Conservation (phyloP, 805 yeast genomes). For the Wickerhamiella bombiphila region DNA sequence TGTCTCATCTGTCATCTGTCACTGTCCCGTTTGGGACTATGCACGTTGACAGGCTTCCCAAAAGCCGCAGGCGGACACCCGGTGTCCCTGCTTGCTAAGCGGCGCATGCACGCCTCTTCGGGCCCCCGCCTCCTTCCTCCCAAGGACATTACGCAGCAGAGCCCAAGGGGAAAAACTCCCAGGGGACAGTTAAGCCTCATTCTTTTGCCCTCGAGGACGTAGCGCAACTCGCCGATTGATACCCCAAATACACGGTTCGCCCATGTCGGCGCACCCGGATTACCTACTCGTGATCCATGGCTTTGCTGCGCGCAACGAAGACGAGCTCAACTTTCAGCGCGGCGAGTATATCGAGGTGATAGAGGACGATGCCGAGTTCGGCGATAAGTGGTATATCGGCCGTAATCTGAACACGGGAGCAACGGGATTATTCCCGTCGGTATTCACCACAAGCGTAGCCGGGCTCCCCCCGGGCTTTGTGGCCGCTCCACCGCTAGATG, state of each 20-base stretch:
- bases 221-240: not conserved
- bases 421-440: conserved; percentile 83
- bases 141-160: no score
- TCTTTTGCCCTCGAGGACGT: no score
- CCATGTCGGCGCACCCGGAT: conserved; percentile 9
- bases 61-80: no score
- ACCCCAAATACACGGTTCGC: not conserved
- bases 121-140: no score
- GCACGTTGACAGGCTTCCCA: no score
- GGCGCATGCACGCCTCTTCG: no score
- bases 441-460: conserved; percentile 42
- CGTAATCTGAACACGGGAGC: conserved; percentile 48
- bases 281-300: conserved; percentile 58
- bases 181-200: no score
- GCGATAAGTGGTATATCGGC: conserved; percentile 89
- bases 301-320: conserved; percentile 75
- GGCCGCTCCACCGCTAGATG: conserved; percentile 25
- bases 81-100: no score
- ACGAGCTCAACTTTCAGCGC: conserved; percentile 62
- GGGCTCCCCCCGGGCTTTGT: conserved; percentile 9
- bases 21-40: no score
- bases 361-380: conserved; percentile 83
- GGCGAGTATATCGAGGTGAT: conserved; percentile 84
- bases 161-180: no score
- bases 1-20: no score